Base-by-base conservation (phyloP, 768 basidiomycete genomes). In the Suillus subluteus region DNA sequence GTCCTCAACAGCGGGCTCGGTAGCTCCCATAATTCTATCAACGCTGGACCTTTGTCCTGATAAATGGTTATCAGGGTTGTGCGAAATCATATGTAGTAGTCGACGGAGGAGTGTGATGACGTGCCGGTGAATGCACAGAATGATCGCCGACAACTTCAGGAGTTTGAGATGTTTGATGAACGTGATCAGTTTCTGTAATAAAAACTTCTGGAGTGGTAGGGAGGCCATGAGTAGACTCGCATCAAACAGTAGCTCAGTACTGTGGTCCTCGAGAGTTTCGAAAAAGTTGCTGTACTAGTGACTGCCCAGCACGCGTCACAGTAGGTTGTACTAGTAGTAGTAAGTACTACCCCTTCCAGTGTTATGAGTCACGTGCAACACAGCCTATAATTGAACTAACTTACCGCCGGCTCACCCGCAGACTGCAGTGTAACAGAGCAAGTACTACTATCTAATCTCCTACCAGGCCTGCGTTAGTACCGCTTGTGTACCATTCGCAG, bases 41-140 rank as follows among this genome's bases (percentile, higher is more conserved):
- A 11, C 9, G 18, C 40, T 26, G 1, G 9, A 9, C 30, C 26
- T 41, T 41, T 26, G 58, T 26, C 23, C 26, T 18, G 1, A 6
- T 41, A 40, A 6, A 41, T 21, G 16, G 1, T 18, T 30, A 11
- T 3, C 9, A 21, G 4, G 9, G 1, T 41, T 41, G 58, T 59
- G 11, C 16, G 26, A 59, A 26, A 59, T 59, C 2, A 18, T 23
- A 30, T 59, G 40, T 26, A 59, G 58, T 30, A 59, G 58, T 41
- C 58, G 58, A 21, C 40, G 58, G 26, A 59, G 40, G 40, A 59
- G 23, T 59, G 16, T 41, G 16, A 59, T 18, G 40, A 59, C 18
- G 41, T 26, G 40, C 26, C 26, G 58, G 58, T 30, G 18, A 55
- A 59, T 41, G 40, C 9, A 41, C 26, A 16, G 26, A 59, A 41